Percentiles rank a stretch among this genome's conserved stretches.
These are phyloP conservation scores for Ceratobasidium sp. DNA, from an alignment of 1,284 basidiomycete genomes.

Conservation along the genomic window DNA sequence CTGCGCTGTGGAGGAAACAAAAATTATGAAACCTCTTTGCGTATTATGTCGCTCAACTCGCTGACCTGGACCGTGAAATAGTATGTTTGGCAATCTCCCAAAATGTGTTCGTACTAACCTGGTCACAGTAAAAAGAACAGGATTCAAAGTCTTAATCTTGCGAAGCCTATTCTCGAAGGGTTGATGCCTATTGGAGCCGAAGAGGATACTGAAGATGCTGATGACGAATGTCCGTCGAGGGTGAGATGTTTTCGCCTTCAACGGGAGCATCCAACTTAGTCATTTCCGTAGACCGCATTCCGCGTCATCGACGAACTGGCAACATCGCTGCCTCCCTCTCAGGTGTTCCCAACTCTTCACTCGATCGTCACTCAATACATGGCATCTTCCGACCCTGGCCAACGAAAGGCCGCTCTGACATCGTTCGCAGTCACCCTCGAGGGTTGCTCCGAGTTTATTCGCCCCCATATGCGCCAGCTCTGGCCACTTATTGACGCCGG, in stretches of 20 bases:
- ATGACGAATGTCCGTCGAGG: conserved; percentile 89
- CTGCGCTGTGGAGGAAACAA: conserved; percentile 84
- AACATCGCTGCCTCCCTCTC: conserved; percentile 90
- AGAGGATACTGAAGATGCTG: conserved; percentile 83
- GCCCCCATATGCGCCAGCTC: conserved; percentile 84
- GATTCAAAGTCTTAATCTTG: conserved; percentile 86
- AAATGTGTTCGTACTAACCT: conserved; percentile 5
- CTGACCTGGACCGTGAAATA: conserved; percentile 97
- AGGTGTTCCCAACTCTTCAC: conserved; percentile 95
- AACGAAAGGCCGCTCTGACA: conserved; percentile 93
- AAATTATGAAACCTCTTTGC: conserved; percentile 78
- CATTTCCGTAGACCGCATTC: conserved; percentile 72
- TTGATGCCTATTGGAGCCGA: conserved; percentile 95
- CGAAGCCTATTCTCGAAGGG: conserved; percentile 85
- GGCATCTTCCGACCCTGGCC: conserved; percentile 73
- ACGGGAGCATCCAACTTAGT: conserved; percentile 32
- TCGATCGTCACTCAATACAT: conserved; percentile 83
- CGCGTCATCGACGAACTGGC: conserved; percentile 94
- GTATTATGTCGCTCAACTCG: conserved; percentile 91
- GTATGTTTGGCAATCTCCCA: conserved; percentile 55
- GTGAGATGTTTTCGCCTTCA: conserved; percentile 57
- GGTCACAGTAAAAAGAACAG: conserved; percentile 90
- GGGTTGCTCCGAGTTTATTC: conserved; percentile 98
- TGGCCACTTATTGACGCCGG: conserved; percentile 96
- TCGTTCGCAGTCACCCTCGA: conserved; percentile 96